Conservation (phyloP, 129 eudicot species). For the Flaveria sonorensis region DNA sequence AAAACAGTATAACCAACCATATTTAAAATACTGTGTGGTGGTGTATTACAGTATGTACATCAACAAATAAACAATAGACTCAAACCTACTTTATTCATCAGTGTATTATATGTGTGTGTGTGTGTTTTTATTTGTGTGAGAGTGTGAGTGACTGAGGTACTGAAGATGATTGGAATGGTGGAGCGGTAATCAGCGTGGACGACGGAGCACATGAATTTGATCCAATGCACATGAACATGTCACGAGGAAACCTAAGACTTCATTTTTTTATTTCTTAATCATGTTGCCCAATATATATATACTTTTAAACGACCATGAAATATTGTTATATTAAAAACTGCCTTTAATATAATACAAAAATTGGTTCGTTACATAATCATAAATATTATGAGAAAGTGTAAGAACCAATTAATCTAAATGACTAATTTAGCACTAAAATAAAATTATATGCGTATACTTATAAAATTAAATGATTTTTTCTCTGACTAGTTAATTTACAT, state of each 20-base stretch:
- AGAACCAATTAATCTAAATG: too few species aligned
- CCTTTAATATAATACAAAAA: too few species aligned
- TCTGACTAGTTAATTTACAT: too few species aligned
- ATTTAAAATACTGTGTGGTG: background rate
- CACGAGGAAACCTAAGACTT: slow-evolving; percentile 24
- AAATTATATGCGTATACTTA: too few species aligned
- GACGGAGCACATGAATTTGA: slow-evolving; percentile 35
- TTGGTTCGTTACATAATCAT: too few species aligned
- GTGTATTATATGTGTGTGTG: background rate
- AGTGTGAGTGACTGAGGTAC: slow-evolving; percentile 7
- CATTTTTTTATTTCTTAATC: background rate
- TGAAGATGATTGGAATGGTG: slow-evolving; percentile 20
- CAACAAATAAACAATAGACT: background rate
- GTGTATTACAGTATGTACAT: background rate
- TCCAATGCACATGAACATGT: slow-evolving; percentile 14
- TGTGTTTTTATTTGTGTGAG: background rate
- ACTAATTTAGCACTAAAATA: too few species aligned
- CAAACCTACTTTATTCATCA: background rate
- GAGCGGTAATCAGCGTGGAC: slow-evolving; percentile 29
- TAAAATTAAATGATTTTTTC: too few species aligned
- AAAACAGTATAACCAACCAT: background rate
- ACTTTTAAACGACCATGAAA: background rate
- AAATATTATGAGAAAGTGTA: too few species aligned
- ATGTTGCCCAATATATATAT: background rate
- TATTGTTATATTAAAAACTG: background rate